A percentile compares a stretch with the other conserved stretches of the same genome.
These are phyloP conservation scores for Endoconidiophora laricicola DNA, from an alignment of 2,329 filamentous ascomycete species.

Conservation along the genomic window DNA sequence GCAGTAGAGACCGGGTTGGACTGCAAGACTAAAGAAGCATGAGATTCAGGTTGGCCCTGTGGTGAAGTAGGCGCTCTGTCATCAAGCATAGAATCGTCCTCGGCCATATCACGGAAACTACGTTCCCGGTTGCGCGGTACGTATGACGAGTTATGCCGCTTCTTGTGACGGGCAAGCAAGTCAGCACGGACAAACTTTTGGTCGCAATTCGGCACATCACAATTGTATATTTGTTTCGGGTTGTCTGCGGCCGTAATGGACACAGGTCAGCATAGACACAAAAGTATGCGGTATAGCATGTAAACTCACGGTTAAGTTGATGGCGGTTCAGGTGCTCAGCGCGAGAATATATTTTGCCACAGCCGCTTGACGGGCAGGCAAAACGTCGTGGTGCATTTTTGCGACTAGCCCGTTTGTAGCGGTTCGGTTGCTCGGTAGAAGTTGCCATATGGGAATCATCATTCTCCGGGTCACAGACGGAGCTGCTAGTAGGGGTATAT, in stretches of 20 bases:
- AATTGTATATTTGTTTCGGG: slow-evolving; percentile 63
- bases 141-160: slow-evolving; percentile 42
- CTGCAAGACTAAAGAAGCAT: too few relatives aligned
- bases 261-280: too few relatives aligned
- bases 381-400: slow-evolving; percentile 36
- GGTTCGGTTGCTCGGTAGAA: too few relatives aligned
- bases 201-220: slow-evolving; percentile 58
- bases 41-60: too few relatives aligned
- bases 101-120: background rate
- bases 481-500: too few relatives aligned
- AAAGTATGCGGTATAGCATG: background rate
- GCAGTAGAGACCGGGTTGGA: too few relatives aligned
- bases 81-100: background rate
- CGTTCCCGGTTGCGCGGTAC: slow-evolving; percentile 33
- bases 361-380: slow-evolving; percentile 51
- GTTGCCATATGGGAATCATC: too few relatives aligned
- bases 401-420: slow-evolving; percentile 29
- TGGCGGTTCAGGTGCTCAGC: slow-evolving; percentile 70
- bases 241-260: slow-evolving; percentile 31
- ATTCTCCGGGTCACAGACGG: too few relatives aligned
- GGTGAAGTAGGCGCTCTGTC: too few relatives aligned
- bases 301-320: slow-evolving; percentile 54
- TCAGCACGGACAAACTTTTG: slow-evolving; percentile 67
- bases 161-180: slow-evolving; percentile 51
- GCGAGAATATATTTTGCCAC: slow-evolving; percentile 64